These are phyloP conservation scores for Emergomyces africanus DNA, from an alignment of 2,329 filamentous ascomycete genomes.

Conservation along the genomic window DNA sequence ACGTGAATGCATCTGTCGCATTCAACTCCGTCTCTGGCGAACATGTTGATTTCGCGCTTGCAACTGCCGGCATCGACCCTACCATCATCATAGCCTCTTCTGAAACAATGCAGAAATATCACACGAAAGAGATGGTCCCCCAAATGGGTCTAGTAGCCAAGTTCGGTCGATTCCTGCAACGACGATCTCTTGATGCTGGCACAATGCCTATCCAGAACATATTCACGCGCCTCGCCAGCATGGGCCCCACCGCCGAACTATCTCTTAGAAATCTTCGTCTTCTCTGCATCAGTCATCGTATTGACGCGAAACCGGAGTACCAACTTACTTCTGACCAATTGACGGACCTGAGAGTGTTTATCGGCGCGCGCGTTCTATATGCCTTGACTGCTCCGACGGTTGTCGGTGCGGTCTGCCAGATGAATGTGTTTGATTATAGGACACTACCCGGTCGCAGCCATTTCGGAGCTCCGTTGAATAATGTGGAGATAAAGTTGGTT, in stretches of 20 bases:
- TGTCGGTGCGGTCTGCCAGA: constrained; percentile 83
- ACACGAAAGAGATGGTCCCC: constrained; percentile 47
- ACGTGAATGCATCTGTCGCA: constrained; percentile 70
- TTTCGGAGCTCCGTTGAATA: constrained; percentile 72
- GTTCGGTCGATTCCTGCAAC: constrained; percentile 58
- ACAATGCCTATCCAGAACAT: constrained; percentile 57
- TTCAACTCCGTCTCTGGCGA: constrained; percentile 77
- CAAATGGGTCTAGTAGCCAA: constrained; percentile 52
- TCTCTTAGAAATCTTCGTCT: constrained; percentile 60
- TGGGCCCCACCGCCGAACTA: constrained; percentile 28
- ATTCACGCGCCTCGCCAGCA: constrained; percentile 35
- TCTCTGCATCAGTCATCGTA: constrained; percentile 64
- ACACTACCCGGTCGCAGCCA: constrained; percentile 41
- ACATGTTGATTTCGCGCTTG: constrained; percentile 56
- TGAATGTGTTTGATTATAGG: constrained; percentile 77
- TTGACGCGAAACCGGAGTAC: constrained; percentile 46
- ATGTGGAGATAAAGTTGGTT: constrained; percentile 61
- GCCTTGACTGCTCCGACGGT: constrained; percentile 69
- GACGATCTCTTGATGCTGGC: constrained; percentile 57
- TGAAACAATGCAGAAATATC: constrained; percentile 55
- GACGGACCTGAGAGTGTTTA: constrained; percentile 71
- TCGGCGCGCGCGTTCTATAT: constrained; percentile 68
- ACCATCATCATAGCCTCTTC: constrained; percentile 73
- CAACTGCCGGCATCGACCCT: constrained; percentile 61
- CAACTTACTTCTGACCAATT: constrained; percentile 56